These are phyloP conservation scores for Oryza coarctata DNA, from an alignment of 176 grass and related monocot species.

Conservation along the genomic window DNA sequence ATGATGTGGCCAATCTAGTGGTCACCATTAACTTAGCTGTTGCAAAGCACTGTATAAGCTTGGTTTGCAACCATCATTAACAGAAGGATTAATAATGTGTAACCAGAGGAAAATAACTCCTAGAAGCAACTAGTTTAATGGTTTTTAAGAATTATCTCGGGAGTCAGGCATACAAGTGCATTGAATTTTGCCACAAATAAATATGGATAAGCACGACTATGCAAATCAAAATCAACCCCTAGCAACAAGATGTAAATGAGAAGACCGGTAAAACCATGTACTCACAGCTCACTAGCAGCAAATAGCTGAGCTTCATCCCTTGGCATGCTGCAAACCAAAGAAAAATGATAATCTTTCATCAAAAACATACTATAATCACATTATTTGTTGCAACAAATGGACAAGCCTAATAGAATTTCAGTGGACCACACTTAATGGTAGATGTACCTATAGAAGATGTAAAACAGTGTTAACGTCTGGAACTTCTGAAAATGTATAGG, in stretches of 20 bases:
- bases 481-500: slow-evolving; percentile 68
- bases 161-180: background rate
- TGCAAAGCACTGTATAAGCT: background rate
- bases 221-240: background rate
- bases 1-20: too few species aligned
- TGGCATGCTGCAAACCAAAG: slow-evolving; percentile 75
- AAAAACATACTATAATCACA: background rate
- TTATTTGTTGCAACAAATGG: slow-evolving; percentile 5
- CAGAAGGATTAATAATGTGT: background rate
- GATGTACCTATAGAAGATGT: slow-evolving; percentile 95
- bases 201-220: background rate
- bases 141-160: background rate
- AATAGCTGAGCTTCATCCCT: slow-evolving; percentile 94
- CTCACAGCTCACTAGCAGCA: slow-evolving; percentile 90
- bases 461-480: slow-evolving; percentile 67
- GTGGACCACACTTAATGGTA: background rate
- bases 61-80: background rate
- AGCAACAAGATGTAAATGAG: slow-evolving; percentile 24
- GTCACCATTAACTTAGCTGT: background rate
- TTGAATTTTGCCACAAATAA: slow-evolving; percentile 15
- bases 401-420: background rate
- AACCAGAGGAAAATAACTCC: background rate
- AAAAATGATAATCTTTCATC: background rate
- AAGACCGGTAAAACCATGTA: slow-evolving; percentile 2
- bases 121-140: background rate